Percentiles rank a stretch among this genome's conserved stretches.
Evolutionary conservation across 2,329 filamentous ascomycete species (phyloP).

Genomic region (Alternaria angustiovoidea): DNA sequence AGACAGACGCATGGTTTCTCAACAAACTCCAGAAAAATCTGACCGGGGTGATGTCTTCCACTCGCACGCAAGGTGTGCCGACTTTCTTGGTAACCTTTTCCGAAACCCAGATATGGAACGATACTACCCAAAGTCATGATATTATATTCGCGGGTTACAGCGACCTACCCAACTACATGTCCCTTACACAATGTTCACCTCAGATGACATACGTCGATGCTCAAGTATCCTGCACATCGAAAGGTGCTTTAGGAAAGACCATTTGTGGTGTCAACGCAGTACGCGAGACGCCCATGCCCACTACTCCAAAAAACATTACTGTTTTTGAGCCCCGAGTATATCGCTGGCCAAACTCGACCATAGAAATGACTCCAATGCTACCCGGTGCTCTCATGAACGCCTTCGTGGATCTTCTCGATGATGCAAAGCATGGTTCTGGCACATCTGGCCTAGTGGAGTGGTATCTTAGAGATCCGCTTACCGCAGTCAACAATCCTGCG

Average conservation of each 20-base stretch:
- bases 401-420: background rate
- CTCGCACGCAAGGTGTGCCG: no score
- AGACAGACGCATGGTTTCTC: no score
- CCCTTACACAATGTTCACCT: background rate
- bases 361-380: no score
- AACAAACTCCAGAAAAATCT: no score
- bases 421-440: background rate
- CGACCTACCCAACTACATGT: background rate
- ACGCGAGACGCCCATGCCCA: background rate
- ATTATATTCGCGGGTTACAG: background rate
- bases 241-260: background rate
- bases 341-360: background rate
- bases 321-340: background rate
- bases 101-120: background rate
- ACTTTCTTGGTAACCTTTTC: no score
- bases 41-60: no score
- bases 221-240: background rate
- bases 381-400: accelerated
- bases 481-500: background rate
- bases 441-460: background rate
- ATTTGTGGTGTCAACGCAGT: background rate
- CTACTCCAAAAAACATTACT: background rate
- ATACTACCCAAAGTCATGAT: background rate
- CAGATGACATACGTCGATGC: background rate
- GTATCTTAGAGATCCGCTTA: background rate